Evolutionary conservation across 495 filamentous ascomycete species (phyloP).

Genomic region (Copromyces sp.): DNA sequence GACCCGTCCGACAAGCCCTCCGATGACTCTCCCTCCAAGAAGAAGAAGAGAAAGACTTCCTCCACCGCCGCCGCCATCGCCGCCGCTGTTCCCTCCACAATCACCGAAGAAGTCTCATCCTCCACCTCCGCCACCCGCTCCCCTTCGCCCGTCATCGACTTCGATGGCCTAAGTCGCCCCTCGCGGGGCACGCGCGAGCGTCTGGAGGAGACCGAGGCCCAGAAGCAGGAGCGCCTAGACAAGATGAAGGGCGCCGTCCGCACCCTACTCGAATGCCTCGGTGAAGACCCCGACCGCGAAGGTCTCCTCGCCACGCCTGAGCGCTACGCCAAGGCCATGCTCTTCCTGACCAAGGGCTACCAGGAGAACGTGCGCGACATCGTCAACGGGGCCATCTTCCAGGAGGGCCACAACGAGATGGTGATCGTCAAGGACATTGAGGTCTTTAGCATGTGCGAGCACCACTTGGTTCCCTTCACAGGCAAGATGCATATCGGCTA

Average conservation of each 20-base stretch:
- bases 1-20: constrained; percentile 61
- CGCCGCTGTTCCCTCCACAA: constrained; percentile 21
- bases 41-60: constrained; percentile 29
- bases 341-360: constrained; percentile 98
- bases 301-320: constrained; percentile 80
- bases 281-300: constrained; percentile 89
- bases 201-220: constrained; percentile 64
- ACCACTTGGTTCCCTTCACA: constrained; percentile 93
- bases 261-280: constrained; percentile 90
- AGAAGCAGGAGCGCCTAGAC: constrained; percentile 58
- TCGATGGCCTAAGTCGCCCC: constrained; percentile 64
- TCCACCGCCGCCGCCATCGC: constrained; percentile 2
- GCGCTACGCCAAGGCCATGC: constrained; percentile 91
- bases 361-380: constrained; percentile 91
- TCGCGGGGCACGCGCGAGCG: constrained; percentile 69
- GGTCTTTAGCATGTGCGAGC: constrained; percentile 90
- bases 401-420: constrained; percentile 93
- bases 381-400: constrained; percentile 90
- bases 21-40: constrained; percentile 28
- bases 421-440: constrained; percentile 98
- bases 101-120: constrained; percentile 3
- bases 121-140: constrained; percentile 26
- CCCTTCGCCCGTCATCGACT: constrained; percentile 60
- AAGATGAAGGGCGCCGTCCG: constrained; percentile 77
- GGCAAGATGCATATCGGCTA: constrained; percentile 99